Evolutionary conservation across 1,284 basidiomycete genomes (phyloP), one percentile per base, ranked within the genome.

Genomic region (Sporisorium graminicola): DNA sequence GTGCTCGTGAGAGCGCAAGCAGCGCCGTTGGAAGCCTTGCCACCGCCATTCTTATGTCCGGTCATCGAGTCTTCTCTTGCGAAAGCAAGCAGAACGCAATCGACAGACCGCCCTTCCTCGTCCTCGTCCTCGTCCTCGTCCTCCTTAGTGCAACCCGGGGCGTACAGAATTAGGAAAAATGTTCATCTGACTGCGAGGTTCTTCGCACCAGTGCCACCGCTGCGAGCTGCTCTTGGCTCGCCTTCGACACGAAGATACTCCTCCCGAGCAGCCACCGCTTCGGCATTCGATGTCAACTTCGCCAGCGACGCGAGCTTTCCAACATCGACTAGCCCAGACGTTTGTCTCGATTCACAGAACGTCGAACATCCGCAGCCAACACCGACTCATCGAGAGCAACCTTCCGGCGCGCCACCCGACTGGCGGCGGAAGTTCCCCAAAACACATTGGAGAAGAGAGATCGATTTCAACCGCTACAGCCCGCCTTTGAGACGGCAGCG

Each of bases 381-480:
- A 35, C 18, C 18, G 18, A n/a, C 13, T 12, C 55, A 33, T 2
- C 24, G 49, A 37, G 29, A 6, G 24, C 37, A 24, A 18, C 16
- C 35, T 14, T 16, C 62, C 13, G 5, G 47, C 7, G 18, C 43
- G 9, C 55, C 62, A 20, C 31, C 35, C 26, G 68, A 61, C 54
- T 71, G 68, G 68, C 58, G 50, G 9, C 49, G 50, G 10, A 71
- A 71, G 54, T 71, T 65, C 22, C 62, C 62, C 4, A 60, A 43
- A 65, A 62, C 65, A 14, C 49, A 44, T 16, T 75, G 72, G 72
- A 43, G 65, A 13, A 46, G 59, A n/a, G 72, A 70, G 55, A 56
- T 75, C 33, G 67, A 75, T 40, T 70, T 70, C 57, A 70, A 75
- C 22, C 56, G 67, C 7, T 71, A 60, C 52, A 60, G 53, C 27